Evolutionary conservation across 805 yeast genomes (phyloP), one percentile per base, ranked within the genome.

Genomic region (Zygoascus bituminiphila): DNA sequence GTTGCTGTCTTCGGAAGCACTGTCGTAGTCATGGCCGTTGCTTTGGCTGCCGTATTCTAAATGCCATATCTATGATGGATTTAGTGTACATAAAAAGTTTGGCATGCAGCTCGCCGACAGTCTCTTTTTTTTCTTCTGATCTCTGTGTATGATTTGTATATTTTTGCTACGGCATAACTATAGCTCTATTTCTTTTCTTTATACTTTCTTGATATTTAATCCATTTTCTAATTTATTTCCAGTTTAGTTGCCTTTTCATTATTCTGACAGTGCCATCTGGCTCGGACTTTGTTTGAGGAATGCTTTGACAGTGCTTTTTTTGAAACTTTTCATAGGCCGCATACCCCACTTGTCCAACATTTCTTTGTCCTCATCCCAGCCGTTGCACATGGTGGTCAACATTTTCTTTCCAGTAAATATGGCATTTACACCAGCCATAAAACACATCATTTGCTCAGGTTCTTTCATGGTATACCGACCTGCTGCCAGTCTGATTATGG

Each of bases 401-500:
- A 84, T 84, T 55, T 75, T 77, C 62, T 84, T 81, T 33, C 93
- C 93, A 0, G 89, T 84, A 64, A 84, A 84, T 37, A 84, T 80
- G 17, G 91, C 88, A 63, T 84, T 84, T 55, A 82, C 80, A 17
- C 93, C 93, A 29, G 82, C 78, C 78, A 81, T 73, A 62, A 84
- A 84, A 54, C 89, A 82, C 57, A 84, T 62, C 49, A 81, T 75
- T 62, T 84, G 93, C 56, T 84, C 88, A 49, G 75, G 67, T 57
- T 84, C 89, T 54, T 78, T 81, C 89, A 84, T 83, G 19, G 88
- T 80, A 61, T 82, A 82, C 52, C 93, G 73, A 0, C 93, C 93
- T 6, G 93, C 93, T 2, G 91, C 88, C 45, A 84, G 68, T 53
- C 93, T 72, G 51, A 84, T 77, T 44, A 83, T 82, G 1, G 84